Conservation (phyloP, 805 yeast genomes). For the Wickerhamomyces ciferrii region DNA sequence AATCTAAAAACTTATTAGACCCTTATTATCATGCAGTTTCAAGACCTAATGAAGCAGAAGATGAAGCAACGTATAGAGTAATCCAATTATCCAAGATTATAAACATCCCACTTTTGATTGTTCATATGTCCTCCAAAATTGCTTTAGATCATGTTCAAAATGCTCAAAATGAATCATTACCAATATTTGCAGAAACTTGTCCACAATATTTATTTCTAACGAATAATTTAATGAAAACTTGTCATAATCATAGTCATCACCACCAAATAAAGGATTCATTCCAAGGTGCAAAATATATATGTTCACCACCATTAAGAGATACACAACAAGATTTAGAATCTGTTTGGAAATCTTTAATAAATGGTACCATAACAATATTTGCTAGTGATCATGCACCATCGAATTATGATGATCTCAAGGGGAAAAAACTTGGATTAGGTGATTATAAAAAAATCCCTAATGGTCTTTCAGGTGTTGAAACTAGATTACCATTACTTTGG, state of each 20-base stretch:
- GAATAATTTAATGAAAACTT: constrained; percentile 28
- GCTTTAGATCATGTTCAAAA: constrained; percentile 35
- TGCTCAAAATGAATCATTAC: constrained; percentile 35
- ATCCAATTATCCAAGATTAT: constrained; percentile 36
- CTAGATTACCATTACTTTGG: constrained; percentile 38
- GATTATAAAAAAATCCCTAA: constrained; percentile 40
- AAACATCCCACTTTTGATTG: constrained; percentile 41
- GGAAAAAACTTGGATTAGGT: constrained; percentile 36
- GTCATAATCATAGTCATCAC: constrained; percentile 17
- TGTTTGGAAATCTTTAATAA: constrained; percentile 39
- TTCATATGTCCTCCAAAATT: constrained; percentile 40
- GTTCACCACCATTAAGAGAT: constrained; percentile 45
- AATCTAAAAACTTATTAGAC: constrained; percentile 29
- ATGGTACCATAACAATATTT: constrained; percentile 42
- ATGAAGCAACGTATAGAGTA: constrained; percentile 45
- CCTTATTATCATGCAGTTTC: constrained; percentile 42
- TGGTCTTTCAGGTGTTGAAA: constrained; percentile 45
- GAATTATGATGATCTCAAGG: constrained; percentile 32
- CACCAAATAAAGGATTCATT: constrained; percentile 24
- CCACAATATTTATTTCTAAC: constrained; percentile 43
- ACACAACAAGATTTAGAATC: constrained; percentile 32
- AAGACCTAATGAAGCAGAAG: constrained; percentile 40
- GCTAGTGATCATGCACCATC: constrained; percentile 44
- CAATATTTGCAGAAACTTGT: constrained; percentile 45
- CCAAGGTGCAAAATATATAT: constrained; percentile 43